Evolutionary conservation across 2,329 filamentous ascomycete species (phyloP), one percentile per base, ranked within the genome.

Genomic region (Emergomyces orientalis): DNA sequence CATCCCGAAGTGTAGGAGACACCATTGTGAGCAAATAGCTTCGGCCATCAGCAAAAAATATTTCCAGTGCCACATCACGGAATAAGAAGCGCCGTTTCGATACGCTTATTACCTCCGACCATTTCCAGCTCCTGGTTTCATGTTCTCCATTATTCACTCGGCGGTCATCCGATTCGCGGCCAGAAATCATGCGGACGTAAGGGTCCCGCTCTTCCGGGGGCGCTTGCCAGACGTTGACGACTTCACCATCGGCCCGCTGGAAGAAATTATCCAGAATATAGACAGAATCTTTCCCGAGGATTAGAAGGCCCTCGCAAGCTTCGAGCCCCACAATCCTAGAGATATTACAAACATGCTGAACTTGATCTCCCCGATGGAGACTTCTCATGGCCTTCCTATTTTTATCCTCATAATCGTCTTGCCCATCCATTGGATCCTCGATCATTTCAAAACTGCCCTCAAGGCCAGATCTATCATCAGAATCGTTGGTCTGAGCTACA

Each of bases 211-310:
- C 95, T 68, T 97, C 92, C 0, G 84, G 80, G 0, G 93, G 91
- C 1, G 94, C 95, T 75, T 97, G 91, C 85, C 90, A 93, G 9
- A 96, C 92, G 70, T 96, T 93, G 64, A 99, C 90, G 71, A 99
- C 97, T 73, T 99, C 95, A 14, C 93, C 93, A 71, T 97, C 94
- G 1, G 89, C 87, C 66, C 93, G 86, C 71, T 97, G 93, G 73
- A 99, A 97, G 71, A 96, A 93, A 69, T 94, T 93, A 76, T 99
- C 94, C 75, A 97, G 88, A 68, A 99, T 88, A 72, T 99, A 99
- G 19, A 99, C 82, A 57, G 87, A 88, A 69, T 93, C 89, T 74
- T 96, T 96, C 22, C 94, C 94, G 49, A 97, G 83, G 62, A 99
- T 95, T 41, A 99, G 80, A 51, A 99, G 86, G 8, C 94, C 94